Evolutionary conservation across 2,329 filamentous ascomycete species (phyloP).

Genomic region (Phoma sp.): DNA sequence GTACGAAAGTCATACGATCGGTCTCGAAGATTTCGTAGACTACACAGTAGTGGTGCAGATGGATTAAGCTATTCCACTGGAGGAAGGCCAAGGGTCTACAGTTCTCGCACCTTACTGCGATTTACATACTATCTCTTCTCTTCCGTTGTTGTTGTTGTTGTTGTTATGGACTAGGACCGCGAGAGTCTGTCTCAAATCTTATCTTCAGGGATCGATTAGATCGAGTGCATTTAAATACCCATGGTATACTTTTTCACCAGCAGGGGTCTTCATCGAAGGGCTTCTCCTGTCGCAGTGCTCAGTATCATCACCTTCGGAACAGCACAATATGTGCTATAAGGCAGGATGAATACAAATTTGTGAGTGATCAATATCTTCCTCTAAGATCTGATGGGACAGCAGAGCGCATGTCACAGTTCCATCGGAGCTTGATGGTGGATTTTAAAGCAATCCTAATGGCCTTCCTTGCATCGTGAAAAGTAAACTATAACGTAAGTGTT

Average conservation of each 20-base stretch:
- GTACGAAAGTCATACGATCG: not conserved
- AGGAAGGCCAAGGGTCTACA: not conserved
- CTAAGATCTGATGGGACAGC: not conserved
- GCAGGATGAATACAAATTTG: not conserved
- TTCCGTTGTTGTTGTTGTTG: not conserved
- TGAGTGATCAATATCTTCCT: not conserved
- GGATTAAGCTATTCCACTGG: not conserved
- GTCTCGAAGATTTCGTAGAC: not conserved
- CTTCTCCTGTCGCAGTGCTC: not conserved
- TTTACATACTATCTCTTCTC: not conserved
- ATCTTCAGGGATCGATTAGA: not conserved
- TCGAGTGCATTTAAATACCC: not conserved
- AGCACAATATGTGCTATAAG: not conserved
- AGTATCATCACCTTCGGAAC: not conserved
- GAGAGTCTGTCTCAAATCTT: not conserved
- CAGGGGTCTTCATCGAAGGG: not conserved
- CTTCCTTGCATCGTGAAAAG: conserved; percentile 1
- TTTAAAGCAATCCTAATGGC: not conserved
- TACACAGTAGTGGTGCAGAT: not conserved
- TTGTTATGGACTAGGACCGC: not conserved
- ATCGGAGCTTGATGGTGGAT: not conserved
- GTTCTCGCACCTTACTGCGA: too few species aligned
- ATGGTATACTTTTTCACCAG: not conserved
- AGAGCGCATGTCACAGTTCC: not conserved
- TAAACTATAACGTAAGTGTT: conserved; percentile 3